A percentile compares a stretch with the other conserved stretches of the same genome.
phyloP scores from a whole-genome alignment of 768 basidiomycete genomes.

The Lepiota subincarnata region DNA sequence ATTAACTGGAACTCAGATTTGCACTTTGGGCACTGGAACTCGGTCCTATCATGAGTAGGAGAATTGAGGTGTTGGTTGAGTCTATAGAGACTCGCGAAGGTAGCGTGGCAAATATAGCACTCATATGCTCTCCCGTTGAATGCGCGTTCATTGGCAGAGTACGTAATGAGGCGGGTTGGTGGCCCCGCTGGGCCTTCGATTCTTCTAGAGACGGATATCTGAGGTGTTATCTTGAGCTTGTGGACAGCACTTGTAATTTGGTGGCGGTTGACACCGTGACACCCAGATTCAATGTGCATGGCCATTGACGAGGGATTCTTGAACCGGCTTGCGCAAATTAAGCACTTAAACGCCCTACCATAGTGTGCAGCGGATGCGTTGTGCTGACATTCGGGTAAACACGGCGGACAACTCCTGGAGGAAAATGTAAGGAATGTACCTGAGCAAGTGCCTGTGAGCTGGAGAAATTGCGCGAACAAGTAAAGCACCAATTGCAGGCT shows the following conservation, averaged over 20 bases:
- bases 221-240: constrained; percentile 45
- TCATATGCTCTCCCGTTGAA: constrained; percentile 52
- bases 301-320: constrained; percentile 46
- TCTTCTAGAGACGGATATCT: constrained; percentile 48
- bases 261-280: constrained; percentile 43
- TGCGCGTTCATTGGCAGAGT: constrained; percentile 29
- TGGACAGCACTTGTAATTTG: constrained; percentile 43
- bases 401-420: constrained; percentile 43
- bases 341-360: constrained; percentile 28
- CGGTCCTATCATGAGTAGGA: constrained; percentile 49
- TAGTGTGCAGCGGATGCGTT: constrained; percentile 39
- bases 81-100: constrained; percentile 33
- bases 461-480: constrained; percentile 15
- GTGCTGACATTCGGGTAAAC: constrained; percentile 31
- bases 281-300: constrained; percentile 60
- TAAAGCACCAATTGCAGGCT: constrained; percentile 13
- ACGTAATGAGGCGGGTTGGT: constrained; percentile 17
- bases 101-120: constrained; percentile 57
- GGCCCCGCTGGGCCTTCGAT: constrained; percentile 29
- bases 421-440: constrained; percentile 42
- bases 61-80: constrained; percentile 66
- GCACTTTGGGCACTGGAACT: constrained; percentile 58
- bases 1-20: constrained; percentile 40
- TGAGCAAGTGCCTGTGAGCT: constrained; percentile 31
- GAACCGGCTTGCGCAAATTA: constrained; percentile 37